Conservation (phyloP, 2,329 filamentous ascomycete species). For the Aureobasidium subglaciale region DNA sequence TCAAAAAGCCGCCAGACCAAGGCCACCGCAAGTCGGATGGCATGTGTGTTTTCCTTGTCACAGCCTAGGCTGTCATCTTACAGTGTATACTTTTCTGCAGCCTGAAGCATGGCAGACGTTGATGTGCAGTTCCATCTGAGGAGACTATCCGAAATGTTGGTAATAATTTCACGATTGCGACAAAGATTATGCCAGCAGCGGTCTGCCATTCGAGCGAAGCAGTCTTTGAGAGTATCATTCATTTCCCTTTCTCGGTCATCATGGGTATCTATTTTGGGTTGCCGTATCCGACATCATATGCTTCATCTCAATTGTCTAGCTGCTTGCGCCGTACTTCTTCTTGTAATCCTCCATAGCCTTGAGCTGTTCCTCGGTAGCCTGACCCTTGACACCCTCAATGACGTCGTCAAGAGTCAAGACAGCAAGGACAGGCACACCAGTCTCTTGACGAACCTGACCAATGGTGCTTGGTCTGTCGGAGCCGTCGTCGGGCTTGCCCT, state of each 20-base stretch:
- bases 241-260: constrained; percentile 4
- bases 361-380: constrained; percentile 41
- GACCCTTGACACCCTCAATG: constrained; percentile 37
- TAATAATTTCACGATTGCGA: neutral
- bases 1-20: neutral
- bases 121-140: neutral
- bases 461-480: constrained; percentile 71
- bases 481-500: constrained; percentile 51
- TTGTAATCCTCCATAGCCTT: constrained; percentile 67
- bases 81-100: neutral
- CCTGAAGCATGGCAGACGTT: neutral
- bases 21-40: neutral
- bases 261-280: constrained; percentile 13
- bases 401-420: constrained; percentile 83
- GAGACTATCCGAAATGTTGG: neutral
- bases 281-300: neutral
- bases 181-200: neutral
- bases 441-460: constrained; percentile 76
- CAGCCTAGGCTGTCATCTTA: neutral
- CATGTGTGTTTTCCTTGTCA: neutral
- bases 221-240: neutral
- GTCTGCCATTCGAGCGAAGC: neutral
- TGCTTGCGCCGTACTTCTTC: constrained; percentile 28
- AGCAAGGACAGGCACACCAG: constrained; percentile 72
- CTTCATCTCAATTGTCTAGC: constrained; percentile 5